A percentile compares a stretch with the other conserved stretches of the same genome.
These are phyloP conservation scores for Termitomyces sp. DNA, from an alignment of 768 basidiomycete species.

Conservation along the genomic window DNA sequence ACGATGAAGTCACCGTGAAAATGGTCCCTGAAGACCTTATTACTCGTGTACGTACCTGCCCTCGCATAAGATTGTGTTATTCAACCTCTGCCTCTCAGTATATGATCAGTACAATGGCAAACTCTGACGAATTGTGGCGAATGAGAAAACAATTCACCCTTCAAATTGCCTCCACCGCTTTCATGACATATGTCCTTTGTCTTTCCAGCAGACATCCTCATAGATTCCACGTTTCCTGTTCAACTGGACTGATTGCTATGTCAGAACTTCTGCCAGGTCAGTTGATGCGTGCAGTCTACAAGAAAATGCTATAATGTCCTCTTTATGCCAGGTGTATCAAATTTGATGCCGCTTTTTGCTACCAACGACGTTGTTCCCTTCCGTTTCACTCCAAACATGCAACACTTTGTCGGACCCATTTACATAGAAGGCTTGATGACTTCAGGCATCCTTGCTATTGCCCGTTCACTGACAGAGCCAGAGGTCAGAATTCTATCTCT, in stretches of 20 bases:
- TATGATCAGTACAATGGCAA: constrained; percentile 81
- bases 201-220: constrained; percentile 78
- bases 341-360: constrained; percentile 53
- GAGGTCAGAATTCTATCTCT: constrained; percentile 49
- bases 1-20: constrained; percentile 84
- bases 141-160: constrained; percentile 96
- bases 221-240: constrained; percentile 85
- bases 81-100: constrained; percentile 49
- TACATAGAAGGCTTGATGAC: constrained; percentile 88
- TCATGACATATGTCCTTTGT: constrained; percentile 87
- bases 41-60: constrained; percentile 51
- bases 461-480: constrained; percentile 83
- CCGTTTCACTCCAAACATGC: constrained; percentile 95
- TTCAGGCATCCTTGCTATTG: constrained; percentile 86
- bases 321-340: constrained; percentile 30
- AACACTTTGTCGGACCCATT: constrained; percentile 83
- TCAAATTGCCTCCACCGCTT: constrained; percentile 83
- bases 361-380: constrained; percentile 91
- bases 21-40: constrained; percentile 88
- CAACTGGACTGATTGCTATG: constrained; percentile 88
- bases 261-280: constrained; percentile 85
- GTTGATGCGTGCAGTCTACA: constrained; percentile 4
- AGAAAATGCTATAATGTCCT: background rate
- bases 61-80: background rate
- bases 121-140: constrained; percentile 85